Evolutionary conservation across 306 rosid species (phyloP).

Genomic region (Vigna reflexopilosa): DNA sequence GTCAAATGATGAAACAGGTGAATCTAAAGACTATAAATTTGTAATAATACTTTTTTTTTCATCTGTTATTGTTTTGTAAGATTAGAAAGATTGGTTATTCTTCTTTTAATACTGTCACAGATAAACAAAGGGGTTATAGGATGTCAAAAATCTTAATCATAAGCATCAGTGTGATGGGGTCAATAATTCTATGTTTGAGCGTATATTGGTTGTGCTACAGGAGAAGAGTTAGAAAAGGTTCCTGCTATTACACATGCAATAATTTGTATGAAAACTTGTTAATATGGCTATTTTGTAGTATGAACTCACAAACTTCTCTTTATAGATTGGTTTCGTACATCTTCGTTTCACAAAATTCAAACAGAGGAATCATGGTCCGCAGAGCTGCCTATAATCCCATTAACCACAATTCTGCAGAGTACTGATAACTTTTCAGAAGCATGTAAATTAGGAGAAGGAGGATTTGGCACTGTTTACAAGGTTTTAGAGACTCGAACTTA

Average conservation of each 20-base stretch:
- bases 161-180: not conserved
- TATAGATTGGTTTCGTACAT: not conserved
- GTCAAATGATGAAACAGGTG: not conserved
- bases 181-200: not conserved
- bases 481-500: not conserved
- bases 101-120: not conserved
- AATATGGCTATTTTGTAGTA: not conserved
- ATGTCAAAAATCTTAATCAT: not conserved
- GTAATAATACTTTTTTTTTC: no score
- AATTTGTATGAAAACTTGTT: not conserved
- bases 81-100: not conserved
- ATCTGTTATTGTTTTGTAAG: no score
- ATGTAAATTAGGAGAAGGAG: constrained; percentile 2
- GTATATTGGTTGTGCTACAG: not conserved
- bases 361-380: not conserved
- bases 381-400: not conserved
- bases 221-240: not conserved
- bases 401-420: not conserved
- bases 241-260: not conserved
- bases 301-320: not conserved
- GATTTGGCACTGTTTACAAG: constrained; percentile 8
- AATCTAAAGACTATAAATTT: not conserved
- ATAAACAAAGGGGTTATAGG: not conserved
- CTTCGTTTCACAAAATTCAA: not conserved
- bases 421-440: constrained; percentile 8